Evolutionary conservation across 768 basidiomycete genomes (phyloP).

Genomic region (Panellus pusillus): DNA sequence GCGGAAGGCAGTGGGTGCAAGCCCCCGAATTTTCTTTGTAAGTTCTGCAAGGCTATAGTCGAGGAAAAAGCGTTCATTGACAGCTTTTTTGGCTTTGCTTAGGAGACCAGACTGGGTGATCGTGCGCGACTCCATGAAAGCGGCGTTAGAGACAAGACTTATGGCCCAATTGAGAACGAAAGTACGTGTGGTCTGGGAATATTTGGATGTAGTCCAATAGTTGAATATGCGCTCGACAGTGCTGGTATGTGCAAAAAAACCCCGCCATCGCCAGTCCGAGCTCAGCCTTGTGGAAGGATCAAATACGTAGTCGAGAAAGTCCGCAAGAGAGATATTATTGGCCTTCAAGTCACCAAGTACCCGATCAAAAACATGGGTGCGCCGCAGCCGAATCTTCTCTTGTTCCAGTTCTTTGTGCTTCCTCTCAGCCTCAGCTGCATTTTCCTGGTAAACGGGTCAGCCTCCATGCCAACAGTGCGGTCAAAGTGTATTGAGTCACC

Average conservation of each 20-base stretch:
- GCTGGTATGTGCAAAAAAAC: slow-evolving; percentile 6
- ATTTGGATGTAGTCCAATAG: slow-evolving; percentile 16
- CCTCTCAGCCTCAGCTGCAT: too few relatives aligned
- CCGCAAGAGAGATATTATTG: background rate
- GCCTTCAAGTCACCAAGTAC: background rate
- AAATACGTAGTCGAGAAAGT: slow-evolving; percentile 2
- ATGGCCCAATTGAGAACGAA: background rate
- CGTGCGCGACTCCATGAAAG: background rate
- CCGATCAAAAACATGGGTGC: too few relatives aligned
- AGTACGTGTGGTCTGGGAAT: background rate
- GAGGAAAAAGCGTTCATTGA: slow-evolving; percentile 16
- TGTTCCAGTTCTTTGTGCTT: too few relatives aligned
- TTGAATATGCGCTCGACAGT: slow-evolving; percentile 6
- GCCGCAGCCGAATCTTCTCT: too few relatives aligned
- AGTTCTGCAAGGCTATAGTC: slow-evolving; percentile 4
- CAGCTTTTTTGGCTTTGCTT: slow-evolving; percentile 5
- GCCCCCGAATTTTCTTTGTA: background rate
- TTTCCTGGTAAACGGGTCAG: too few relatives aligned
- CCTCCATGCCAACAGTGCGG: too few relatives aligned
- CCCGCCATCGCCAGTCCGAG: background rate
- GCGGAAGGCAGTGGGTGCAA: background rate
- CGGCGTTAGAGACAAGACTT: background rate
- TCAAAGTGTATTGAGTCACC: too few relatives aligned
- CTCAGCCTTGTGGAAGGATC: background rate
- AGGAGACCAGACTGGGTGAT: slow-evolving; percentile 9